Percentiles rank a stretch among this genome's conserved stretches.
Evolutionary conservation across 495 filamentous ascomycete species (phyloP).

Genomic region (Glonium stellatum): DNA sequence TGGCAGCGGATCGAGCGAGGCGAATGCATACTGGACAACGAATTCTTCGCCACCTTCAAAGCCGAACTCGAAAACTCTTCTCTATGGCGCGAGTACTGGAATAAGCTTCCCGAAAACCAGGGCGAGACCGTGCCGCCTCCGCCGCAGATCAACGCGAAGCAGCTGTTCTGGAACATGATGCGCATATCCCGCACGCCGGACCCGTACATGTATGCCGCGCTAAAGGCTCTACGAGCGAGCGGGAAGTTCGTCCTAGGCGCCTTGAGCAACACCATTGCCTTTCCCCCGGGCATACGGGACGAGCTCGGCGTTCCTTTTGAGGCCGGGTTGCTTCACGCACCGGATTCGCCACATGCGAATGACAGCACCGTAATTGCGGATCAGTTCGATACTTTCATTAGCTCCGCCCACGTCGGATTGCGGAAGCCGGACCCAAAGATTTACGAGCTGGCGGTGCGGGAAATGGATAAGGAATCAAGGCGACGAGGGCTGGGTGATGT

Average conservation of each 20-base stretch:
- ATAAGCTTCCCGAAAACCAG: slow-evolving; percentile 33
- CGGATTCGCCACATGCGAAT: slow-evolving; percentile 1
- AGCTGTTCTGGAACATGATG: slow-evolving; percentile 94
- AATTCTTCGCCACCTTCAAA: slow-evolving; percentile 74
- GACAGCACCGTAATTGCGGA: slow-evolving; percentile 44
- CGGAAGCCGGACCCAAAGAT: slow-evolving; percentile 80
- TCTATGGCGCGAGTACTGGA: slow-evolving; percentile 60
- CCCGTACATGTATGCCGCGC: slow-evolving; percentile 78
- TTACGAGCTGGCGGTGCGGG: slow-evolving; percentile 63
- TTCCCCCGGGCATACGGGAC: slow-evolving; percentile 53
- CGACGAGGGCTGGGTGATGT: slow-evolving; percentile 45
- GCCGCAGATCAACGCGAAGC: slow-evolving; percentile 69
- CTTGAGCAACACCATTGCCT: slow-evolving; percentile 76
- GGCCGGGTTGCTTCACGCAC: slow-evolving; percentile 8
- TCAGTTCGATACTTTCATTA: slow-evolving; percentile 77
- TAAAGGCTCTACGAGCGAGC: slow-evolving; percentile 57
- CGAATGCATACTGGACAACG: slow-evolving; percentile 44
- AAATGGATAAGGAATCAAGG: slow-evolving; percentile 55
- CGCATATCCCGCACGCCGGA: slow-evolving; percentile 59
- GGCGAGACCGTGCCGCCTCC: slow-evolving; percentile 45
- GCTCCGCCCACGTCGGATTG: slow-evolving; percentile 75
- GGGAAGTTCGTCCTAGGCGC: slow-evolving; percentile 70
- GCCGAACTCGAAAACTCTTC: slow-evolving; percentile 57
- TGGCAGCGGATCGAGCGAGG: slow-evolving; percentile 64
- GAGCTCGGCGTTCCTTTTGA: slow-evolving; percentile 20